Base-by-base conservation (phyloP, 2,329 filamentous ascomycete species). In the Colletotrichum chlorophyti region DNA sequence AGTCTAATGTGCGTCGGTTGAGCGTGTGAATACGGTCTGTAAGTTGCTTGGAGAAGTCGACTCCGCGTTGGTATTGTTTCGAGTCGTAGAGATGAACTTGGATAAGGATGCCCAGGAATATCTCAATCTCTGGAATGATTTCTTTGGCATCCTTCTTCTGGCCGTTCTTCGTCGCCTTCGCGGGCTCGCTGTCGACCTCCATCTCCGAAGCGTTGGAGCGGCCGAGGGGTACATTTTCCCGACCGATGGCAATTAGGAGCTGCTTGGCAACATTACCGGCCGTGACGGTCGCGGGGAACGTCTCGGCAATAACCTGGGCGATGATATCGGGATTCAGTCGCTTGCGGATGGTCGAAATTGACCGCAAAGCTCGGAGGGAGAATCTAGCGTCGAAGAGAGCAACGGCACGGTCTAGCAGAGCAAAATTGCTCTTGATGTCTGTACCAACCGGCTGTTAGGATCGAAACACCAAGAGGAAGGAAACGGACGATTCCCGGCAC, bases 381-480 rank as follows among this genome's bases (percentile, higher is more conserved):
- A 97, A 99, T 80, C 95, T 89, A 59, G 93, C 87, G 77, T 99
- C 95, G 75, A 98, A 99, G 68, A 96, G 87, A 64, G 88, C 83
- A 64, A 99, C 94, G 65, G 93, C 95, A 69, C 93, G 90, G 70
- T 97, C 93, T 70, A 99, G 84, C 64, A 99, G 84, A 49, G 87
- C 86, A 72, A 97, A 97, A 78, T 96, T 97, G 82, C 86, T 89
- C 78, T 93, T 95, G 79, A 99, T 96, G 75, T 97, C 95, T 98
- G 71, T 34, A 55, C 59, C 46, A 21, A 26, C 24, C n/a, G 35
- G 34, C 43, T 34, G 61, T 70, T 53, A 71, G 67, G 54, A 58
- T 54, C 15, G 31, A 26, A 12, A 35, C 31, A 45, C 12, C 10
- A 21, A 9, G 4, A 12, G 35, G 34, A 5, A 11, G 12, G 19